Percentiles rank a stretch among this genome's conserved stretches.
phyloP scores from a whole-genome alignment of 2,329 filamentous ascomycete species.

The Neonectria hederae region DNA sequence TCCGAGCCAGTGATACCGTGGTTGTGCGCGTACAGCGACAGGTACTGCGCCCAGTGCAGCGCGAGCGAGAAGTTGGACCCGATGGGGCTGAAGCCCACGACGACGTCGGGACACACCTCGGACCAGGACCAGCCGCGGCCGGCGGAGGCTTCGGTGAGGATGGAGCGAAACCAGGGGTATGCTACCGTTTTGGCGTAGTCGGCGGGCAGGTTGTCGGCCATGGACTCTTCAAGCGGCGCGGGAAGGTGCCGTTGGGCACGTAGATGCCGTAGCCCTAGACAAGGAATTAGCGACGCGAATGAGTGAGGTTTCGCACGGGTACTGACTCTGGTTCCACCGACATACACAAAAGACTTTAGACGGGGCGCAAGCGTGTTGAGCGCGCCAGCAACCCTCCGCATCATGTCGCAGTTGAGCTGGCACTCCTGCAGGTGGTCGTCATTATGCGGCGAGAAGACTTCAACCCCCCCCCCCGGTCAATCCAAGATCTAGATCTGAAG shows the following conservation, averaged over 20 bases:
- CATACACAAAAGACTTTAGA: constrained; percentile 47
- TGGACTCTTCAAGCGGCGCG: constrained; percentile 45
- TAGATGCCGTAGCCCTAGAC: constrained; percentile 52
- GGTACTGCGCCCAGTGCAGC: constrained; percentile 52
- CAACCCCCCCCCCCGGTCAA: neutral
- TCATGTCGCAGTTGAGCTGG: constrained; percentile 45
- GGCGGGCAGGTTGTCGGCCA: constrained; percentile 45
- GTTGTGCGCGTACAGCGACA: constrained; percentile 48
- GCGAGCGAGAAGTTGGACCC: constrained; percentile 49
- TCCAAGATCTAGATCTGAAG: neutral
- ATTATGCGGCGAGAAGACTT: constrained; percentile 44
- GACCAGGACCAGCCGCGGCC: constrained; percentile 48
- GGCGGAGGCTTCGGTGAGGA: constrained; percentile 44
- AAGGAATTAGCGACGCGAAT: constrained; percentile 1
- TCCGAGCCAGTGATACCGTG: constrained; percentile 26
- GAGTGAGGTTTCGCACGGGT: neutral
- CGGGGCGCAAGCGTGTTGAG: constrained; percentile 34
- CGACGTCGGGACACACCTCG: constrained; percentile 51
- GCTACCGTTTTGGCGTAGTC: constrained; percentile 49
- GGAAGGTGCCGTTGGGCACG: constrained; percentile 45
- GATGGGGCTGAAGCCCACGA: constrained; percentile 52
- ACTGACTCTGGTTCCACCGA: constrained; percentile 47
- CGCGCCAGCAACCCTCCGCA: constrained; percentile 43
- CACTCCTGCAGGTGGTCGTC: constrained; percentile 43
- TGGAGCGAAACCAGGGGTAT: constrained; percentile 46